Conservation (phyloP, 2,329 filamentous ascomycete genomes). For the Fusarium dimerum region DNA sequence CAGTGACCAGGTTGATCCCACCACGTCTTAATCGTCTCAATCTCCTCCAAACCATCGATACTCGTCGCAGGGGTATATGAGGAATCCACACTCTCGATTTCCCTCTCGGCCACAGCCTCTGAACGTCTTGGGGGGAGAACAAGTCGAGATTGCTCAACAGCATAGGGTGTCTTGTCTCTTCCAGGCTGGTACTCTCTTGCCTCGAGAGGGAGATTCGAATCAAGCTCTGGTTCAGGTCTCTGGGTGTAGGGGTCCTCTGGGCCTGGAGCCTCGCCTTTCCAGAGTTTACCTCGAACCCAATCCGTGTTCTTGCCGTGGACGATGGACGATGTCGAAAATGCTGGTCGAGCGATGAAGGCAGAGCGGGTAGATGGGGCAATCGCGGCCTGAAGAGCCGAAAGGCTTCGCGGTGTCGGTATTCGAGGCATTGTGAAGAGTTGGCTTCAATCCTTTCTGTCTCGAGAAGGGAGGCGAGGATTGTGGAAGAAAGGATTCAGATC, state of each 20-base stretch:
- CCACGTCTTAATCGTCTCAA: conserved; percentile 51
- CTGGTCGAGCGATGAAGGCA: conserved; percentile 28
- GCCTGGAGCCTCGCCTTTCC: conserved; percentile 42
- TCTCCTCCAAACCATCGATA: conserved; percentile 47
- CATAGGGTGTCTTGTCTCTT: conserved; percentile 26
- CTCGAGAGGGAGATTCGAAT: conserved; percentile 34
- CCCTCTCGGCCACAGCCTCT: conserved; percentile 36
- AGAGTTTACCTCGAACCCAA: conserved; percentile 42
- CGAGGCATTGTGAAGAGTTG: conserved; percentile 40
- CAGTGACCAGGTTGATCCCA: conserved; percentile 58
- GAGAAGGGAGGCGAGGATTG: conserved; percentile 4
- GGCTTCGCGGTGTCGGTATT: conserved; percentile 40
- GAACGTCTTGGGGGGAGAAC: conserved; percentile 35
- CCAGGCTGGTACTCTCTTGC: conserved; percentile 23
- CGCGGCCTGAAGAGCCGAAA: conserved; percentile 33
- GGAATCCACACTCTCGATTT: conserved; percentile 31
- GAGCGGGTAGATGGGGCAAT: conserved; percentile 26
- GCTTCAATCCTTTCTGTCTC: not conserved
- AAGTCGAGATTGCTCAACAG: conserved; percentile 33
- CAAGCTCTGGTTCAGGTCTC: conserved; percentile 28
- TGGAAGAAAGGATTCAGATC: not conserved
- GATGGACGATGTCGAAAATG: conserved; percentile 38
- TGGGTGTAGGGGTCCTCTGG: conserved; percentile 42
- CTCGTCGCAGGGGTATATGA: conserved; percentile 50
- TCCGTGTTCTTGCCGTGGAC: conserved; percentile 36